Conservation (phyloP, 2,329 filamentous ascomycete species). For the Diaporthe nobilis region DNA sequence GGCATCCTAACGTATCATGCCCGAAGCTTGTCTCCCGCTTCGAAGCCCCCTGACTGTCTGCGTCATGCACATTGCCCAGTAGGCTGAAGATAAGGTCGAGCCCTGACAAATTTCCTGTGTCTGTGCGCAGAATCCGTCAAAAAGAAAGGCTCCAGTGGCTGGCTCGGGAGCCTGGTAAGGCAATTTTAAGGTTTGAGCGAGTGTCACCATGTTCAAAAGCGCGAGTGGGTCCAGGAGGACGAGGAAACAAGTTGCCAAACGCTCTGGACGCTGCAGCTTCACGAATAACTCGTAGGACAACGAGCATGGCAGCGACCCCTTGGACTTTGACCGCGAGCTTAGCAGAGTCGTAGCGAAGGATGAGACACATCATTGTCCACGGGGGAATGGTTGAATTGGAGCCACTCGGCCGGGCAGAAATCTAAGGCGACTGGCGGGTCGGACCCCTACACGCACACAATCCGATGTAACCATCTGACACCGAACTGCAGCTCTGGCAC, state of each 20-base stretch:
- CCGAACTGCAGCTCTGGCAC: background rate
- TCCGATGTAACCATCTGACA: slow-evolving; percentile 26
- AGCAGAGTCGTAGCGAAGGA: background rate
- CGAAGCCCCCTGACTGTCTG: background rate
- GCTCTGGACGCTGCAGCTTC: too few species aligned
- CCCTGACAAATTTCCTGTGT: background rate
- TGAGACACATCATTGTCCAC: slow-evolving; percentile 1
- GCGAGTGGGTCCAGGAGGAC: too few species aligned
- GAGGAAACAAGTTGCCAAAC: background rate
- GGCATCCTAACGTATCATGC: background rate
- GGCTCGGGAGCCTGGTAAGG: slow-evolving; percentile 4
- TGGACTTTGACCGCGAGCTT: background rate
- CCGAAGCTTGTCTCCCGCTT: background rate
- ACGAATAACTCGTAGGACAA: background rate
- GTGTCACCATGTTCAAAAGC: background rate
- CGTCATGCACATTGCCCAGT: background rate
- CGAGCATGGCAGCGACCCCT: background rate
- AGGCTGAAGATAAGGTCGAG: too few species aligned
- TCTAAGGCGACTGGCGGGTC: background rate
- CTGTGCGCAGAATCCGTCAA: background rate
- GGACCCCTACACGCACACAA: background rate
- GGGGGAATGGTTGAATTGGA: background rate
- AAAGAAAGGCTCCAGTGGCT: background rate
- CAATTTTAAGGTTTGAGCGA: background rate
- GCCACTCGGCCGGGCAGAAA: background rate